These are phyloP conservation scores for Lactarius sp. DNA, from an alignment of 768 basidiomycete species.

Conservation along the genomic window DNA sequence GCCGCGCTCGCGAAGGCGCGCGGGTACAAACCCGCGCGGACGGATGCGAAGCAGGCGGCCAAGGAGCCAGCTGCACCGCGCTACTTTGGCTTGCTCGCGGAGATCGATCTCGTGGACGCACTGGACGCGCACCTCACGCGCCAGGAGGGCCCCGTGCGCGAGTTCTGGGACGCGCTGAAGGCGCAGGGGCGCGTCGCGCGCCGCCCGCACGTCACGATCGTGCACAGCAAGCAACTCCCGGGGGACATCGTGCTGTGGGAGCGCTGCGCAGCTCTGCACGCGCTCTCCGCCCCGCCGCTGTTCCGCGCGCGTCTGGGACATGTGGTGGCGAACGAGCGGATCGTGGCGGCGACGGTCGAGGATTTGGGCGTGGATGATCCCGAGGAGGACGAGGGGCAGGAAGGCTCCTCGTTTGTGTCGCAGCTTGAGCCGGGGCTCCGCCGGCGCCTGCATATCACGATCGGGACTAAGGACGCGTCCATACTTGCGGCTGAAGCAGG, in stretches of 20 bases:
- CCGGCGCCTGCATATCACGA: slow-evolving; percentile 73
- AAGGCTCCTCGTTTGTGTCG: slow-evolving; percentile 45
- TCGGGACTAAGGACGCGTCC: slow-evolving; percentile 57
- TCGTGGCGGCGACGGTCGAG: slow-evolving; percentile 78
- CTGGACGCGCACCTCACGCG: slow-evolving; percentile 43
- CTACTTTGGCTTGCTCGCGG: slow-evolving; percentile 77
- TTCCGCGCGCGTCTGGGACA: slow-evolving; percentile 58
- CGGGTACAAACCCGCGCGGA: slow-evolving; percentile 39
- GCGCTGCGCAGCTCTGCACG: slow-evolving; percentile 44
- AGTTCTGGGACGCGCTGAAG: slow-evolving; percentile 49
- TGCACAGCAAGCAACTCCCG: slow-evolving; percentile 55
- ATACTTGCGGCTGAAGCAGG: slow-evolving; percentile 68
- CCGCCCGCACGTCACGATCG: slow-evolving; percentile 82
- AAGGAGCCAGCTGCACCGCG: slow-evolving; percentile 39
- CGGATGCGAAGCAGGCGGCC: slow-evolving; percentile 28
- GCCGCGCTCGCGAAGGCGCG: slow-evolving; percentile 43
- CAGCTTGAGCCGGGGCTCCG: slow-evolving; percentile 44
- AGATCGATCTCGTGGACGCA: slow-evolving; percentile 54
- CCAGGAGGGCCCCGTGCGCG: slow-evolving; percentile 29
- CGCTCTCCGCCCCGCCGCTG: slow-evolving; percentile 39
- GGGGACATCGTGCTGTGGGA: slow-evolving; percentile 42
- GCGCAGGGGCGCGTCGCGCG: slow-evolving; percentile 43
- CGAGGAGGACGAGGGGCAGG: slow-evolving; percentile 33
- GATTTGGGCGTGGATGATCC: slow-evolving; percentile 41
- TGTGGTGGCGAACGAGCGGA: slow-evolving; percentile 69